Base-by-base conservation (phyloP, 2,329 filamentous ascomycete species). In the Penicillium sp. region DNA sequence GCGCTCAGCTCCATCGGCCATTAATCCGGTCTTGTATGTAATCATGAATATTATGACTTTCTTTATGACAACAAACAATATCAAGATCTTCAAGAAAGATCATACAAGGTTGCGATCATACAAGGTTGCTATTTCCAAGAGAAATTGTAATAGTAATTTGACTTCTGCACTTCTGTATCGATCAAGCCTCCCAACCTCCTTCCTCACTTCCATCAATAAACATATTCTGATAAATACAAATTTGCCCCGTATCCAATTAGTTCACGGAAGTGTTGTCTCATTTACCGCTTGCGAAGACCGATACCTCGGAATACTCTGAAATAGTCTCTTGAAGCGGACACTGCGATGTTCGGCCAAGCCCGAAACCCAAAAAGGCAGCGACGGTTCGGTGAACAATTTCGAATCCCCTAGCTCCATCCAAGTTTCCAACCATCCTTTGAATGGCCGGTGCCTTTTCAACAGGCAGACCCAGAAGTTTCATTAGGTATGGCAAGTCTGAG, bases 401-500 rank as follows among this genome's bases (percentile, higher is more conserved):
- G 11, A 48, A 48, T 30, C 19, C 45, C 25, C 28, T 48, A n/a
- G 2, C 10, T 11, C 25, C 45, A 48, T 48, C 35, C 12, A 49
- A 19, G 30, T 4, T 19, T 7, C 46, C 46, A 30, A 38, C 25
- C 46, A 26, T 49, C 4, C 1, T 22, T 11, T 49, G 31, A 2
- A 49, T 40, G 22, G 46, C 46, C 1, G 46, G 46, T 1, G 11
- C 3, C 2, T 30, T 19, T 16, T 49, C 10, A 30, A 30, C n/a
- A 30, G 46, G 46, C 1, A 49, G 4, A 40, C 11, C 25, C 12
- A 49, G 35, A 3, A 49, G 33, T 0, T 47, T 37, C 45, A 47
- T 2, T 2, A 37, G 83, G 16, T 40, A 36, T 1, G 61, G 50
- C 31, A 59, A 54, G 31, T 63, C 61, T 6, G 61, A 61, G 36